These are phyloP conservation scores for Takakia lepidozioides DNA, from an alignment of 225 moss, liverwort and hornwort species.

Conservation along the genomic window DNA sequence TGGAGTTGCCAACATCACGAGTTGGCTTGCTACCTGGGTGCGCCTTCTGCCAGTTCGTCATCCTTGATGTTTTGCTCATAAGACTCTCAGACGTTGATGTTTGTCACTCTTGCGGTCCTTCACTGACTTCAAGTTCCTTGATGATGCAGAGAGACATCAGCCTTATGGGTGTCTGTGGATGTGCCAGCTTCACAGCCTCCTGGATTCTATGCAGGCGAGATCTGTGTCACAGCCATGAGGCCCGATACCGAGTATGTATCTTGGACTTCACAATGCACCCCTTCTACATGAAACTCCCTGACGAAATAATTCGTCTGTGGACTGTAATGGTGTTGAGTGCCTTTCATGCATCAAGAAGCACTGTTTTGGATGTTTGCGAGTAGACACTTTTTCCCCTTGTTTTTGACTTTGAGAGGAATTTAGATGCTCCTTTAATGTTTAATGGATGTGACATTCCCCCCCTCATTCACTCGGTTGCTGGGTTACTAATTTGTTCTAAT, in stretches of 20 bases:
- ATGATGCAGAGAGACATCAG: slow-evolving; percentile 62
- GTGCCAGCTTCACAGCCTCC: slow-evolving; percentile 74
- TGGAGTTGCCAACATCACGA: slow-evolving; percentile 46
- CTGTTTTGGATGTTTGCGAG: no score
- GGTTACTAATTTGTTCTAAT: no score
- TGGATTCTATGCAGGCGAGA: slow-evolving; percentile 71
- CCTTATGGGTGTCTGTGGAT: slow-evolving; percentile 80
- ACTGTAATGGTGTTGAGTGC: no score
- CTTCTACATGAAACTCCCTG: no score
- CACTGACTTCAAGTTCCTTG: neutral
- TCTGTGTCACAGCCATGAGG: slow-evolving; percentile 57
- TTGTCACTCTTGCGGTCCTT: neutral
- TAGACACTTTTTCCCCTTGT: no score
- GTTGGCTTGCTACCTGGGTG: slow-evolving; percentile 77
- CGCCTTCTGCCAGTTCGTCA: slow-evolving; percentile 3
- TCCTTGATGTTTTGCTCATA: slow-evolving; percentile 4
- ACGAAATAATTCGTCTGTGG: no score
- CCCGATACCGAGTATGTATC: slow-evolving; percentile 56
- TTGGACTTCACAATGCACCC: no score
- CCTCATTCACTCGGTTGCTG: no score
- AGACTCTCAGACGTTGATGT: neutral
- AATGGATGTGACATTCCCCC: no score
- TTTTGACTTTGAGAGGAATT: no score
- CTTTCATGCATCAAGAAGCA: no score
- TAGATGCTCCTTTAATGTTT: no score